Base-by-base conservation (phyloP, 1,284 basidiomycete species). In the Malassezia restricta region DNA sequence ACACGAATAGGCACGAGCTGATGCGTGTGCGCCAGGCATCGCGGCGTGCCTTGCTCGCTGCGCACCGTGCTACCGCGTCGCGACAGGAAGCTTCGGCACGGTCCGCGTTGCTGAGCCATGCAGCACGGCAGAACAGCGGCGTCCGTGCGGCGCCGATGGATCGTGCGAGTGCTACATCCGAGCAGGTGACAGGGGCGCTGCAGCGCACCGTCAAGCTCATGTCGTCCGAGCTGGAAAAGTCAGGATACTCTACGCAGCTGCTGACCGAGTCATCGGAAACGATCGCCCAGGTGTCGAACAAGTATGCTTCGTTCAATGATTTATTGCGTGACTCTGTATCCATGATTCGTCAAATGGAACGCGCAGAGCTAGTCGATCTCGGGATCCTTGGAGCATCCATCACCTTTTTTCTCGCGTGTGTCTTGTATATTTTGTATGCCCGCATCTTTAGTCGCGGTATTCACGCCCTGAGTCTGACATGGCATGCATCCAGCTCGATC, bases 291-390 rank as follows among this genome's bases (percentile, higher is more conserved):
- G 54, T 71, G 11, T 58, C 59, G 12, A 41, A 59, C n/a, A 56
- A 66, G 47, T 73, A 73, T 50, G 60, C 59, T 5, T 64, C 64
- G 11, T 64, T 73, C 31, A 49, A 52, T 27, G 57, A 63, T 9
- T 50, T 73, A 28, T 57, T 73, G 54, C 48, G 53, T 15, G 63
- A 65, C 40, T 70, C 67, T n/a, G 57, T 54, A 8, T 49, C 58
- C 11, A 51, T 73, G 39, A 66, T 73, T 56, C 59, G 59, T 43
- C 65, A 65, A 38, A 71, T 73, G 68, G 68, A 73, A 54, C 48
- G 68, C 5, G 62, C 63, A 11, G 70, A 73, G 54, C 47, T 68
- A 37, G 54, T 58, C 20, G 69, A 71, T 32, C 56, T 59, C 24
- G 54, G 51, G 12, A 61, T 70, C 50, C 56, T 73, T 9, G 50